Evolutionary conservation across 306 rosid species (phyloP).

Genomic region (Quercus parvula): DNA sequence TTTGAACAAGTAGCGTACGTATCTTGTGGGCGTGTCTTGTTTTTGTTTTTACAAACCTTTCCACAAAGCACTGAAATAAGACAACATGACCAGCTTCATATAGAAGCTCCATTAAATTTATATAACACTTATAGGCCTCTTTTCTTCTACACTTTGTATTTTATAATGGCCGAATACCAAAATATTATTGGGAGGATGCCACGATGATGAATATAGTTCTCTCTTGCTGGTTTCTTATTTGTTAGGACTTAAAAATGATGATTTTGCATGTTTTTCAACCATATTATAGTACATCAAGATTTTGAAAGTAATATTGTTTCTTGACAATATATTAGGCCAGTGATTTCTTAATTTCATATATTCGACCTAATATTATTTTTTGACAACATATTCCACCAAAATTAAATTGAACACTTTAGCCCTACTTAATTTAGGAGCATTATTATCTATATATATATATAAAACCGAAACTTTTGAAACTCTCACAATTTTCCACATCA

Average conservation of each 20-base stretch:
- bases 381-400: too few relatives aligned
- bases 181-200: background rate
- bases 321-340: background rate
- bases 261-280: background rate
- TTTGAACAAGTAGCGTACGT: too few relatives aligned
- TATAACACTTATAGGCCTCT: background rate
- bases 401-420: too few relatives aligned
- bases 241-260: background rate
- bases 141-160: background rate
- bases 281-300: background rate
- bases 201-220: background rate
- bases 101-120: background rate
- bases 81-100: background rate
- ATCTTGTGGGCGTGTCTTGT: too few relatives aligned
- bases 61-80: too few relatives aligned
- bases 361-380: too few relatives aligned
- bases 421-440: too few relatives aligned
- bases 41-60: too few relatives aligned
- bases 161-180: background rate
- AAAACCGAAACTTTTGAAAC: too few relatives aligned
- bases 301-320: background rate
- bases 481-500: too few relatives aligned
- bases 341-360: background rate
- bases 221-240: background rate
- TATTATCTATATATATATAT: too few relatives aligned